These are phyloP conservation scores for Emmonsiellopsis sp. DNA, from an alignment of 2,329 filamentous ascomycete genomes.

Conservation along the genomic window DNA sequence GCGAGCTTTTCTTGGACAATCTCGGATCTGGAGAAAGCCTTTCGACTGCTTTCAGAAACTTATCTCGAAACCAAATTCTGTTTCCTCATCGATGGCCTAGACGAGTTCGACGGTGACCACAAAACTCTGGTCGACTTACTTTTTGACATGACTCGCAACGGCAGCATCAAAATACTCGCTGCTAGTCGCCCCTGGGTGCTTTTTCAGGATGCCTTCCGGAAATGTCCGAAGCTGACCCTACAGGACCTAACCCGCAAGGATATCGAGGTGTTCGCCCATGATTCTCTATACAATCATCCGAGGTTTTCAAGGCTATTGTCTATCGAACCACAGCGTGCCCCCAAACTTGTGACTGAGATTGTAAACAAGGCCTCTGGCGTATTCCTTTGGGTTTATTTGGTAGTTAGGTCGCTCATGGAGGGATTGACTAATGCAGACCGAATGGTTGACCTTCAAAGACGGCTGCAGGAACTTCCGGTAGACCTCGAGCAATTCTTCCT, in stretches of 20 bases:
- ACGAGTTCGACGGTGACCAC: conserved; percentile 16
- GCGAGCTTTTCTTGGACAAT: background rate
- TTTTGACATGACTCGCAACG: conserved; percentile 5
- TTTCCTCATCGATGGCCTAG: conserved; percentile 27
- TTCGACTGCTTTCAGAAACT: conserved; percentile 3
- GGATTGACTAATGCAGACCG: conserved; percentile 16
- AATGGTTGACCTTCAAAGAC: conserved; percentile 10
- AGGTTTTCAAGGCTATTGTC: conserved; percentile 12
- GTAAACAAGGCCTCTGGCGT: conserved; percentile 18
- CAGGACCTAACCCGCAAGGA: conserved; percentile 18
- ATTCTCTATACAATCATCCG: conserved; percentile 8
- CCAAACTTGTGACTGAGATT: conserved; percentile 13
- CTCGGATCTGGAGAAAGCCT: conserved; percentile 6
- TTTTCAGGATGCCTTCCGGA: conserved; percentile 20
- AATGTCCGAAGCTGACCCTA: conserved; percentile 10
- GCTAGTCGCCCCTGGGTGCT: conserved; percentile 23
- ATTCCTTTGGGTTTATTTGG: conserved; percentile 24
- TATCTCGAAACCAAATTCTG: conserved; percentile 8
- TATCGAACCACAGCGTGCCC: background rate
- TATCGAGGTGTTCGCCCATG: conserved; percentile 13
- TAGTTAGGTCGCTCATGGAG: conserved; percentile 15
- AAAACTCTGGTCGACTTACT: conserved; percentile 13
- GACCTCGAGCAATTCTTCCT: conserved; percentile 16
- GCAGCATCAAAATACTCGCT: conserved; percentile 16
- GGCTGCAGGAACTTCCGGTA: conserved; percentile 13